Evolutionary conservation across 1,284 basidiomycete genomes (phyloP).

Genomic region (Malassezia equina): DNA sequence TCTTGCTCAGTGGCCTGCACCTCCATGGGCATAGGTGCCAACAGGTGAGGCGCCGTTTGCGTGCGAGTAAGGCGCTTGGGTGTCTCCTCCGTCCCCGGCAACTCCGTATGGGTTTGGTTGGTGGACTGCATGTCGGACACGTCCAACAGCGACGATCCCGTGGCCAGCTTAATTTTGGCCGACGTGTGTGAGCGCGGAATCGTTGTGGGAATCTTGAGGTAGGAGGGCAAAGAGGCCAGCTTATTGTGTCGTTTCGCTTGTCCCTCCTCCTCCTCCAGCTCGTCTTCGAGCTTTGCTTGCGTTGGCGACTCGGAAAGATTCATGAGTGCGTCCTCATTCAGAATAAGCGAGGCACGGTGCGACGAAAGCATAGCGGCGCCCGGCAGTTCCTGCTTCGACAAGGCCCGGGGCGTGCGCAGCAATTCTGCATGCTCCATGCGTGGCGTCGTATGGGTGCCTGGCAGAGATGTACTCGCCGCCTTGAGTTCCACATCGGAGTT

Average conservation of each 20-base stretch:
- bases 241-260: not conserved
- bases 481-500: not conserved
- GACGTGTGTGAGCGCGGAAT: conserved; percentile 37
- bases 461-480: not conserved
- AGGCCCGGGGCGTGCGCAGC: not conserved
- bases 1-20: no score
- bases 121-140: conserved; percentile 5
- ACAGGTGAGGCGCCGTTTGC: not conserved
- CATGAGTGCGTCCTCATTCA: conserved; percentile 3
- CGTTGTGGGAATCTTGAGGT: conserved; percentile 45
- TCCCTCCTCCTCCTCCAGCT: not conserved
- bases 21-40: not conserved
- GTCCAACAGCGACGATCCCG: not conserved
- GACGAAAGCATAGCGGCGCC: not conserved
- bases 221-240: conserved; percentile 34
- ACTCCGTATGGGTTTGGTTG: conserved; percentile 4
- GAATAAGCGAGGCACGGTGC: conserved; percentile 17
- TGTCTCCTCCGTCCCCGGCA: conserved; percentile 11
- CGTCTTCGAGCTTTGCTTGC: not conserved
- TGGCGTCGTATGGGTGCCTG: not conserved
- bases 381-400: not conserved
- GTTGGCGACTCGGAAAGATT: not conserved
- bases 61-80: conserved; percentile 24
- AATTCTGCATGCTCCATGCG: not conserved
- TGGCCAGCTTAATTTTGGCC: conserved; percentile 11